Conservation (phyloP, 371 early-diverging fungal genomes). For the Amoeboaphelidium protococcarum region DNA sequence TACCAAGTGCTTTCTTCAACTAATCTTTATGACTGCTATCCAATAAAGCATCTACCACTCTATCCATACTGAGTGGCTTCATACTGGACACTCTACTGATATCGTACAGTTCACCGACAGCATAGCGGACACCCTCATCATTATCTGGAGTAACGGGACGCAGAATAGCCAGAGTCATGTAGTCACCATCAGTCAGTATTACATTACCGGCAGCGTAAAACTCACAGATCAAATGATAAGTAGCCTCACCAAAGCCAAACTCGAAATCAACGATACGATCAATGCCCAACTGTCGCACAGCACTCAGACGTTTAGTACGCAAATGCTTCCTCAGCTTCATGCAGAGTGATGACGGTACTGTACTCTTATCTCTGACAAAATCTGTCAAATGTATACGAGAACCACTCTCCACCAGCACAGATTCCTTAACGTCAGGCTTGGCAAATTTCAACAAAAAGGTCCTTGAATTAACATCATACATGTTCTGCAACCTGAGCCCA, state of each 20-base stretch:
- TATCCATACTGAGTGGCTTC: constrained; percentile 10
- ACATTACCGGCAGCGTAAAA: constrained; percentile 47
- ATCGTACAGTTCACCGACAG: neutral
- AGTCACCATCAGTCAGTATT: constrained; percentile 69
- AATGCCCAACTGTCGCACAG: constrained; percentile 55
- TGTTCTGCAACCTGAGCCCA: constrained; percentile 7
- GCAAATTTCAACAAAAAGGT: constrained; percentile 82
- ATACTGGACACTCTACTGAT: too few species aligned
- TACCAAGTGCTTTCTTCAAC: neutral
- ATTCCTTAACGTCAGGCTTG: constrained; percentile 50
- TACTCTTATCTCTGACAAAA: constrained; percentile 55
- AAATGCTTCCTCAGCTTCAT: neutral
- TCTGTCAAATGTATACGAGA: constrained; percentile 74
- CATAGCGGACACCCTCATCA: neutral
- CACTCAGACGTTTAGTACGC: constrained; percentile 29
- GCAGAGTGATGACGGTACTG: constrained; percentile 49
- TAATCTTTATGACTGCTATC: constrained; percentile 4
- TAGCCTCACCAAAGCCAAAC: constrained; percentile 2
- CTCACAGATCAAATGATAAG: neutral
- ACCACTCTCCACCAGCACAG: constrained; percentile 75
- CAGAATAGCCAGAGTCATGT: constrained; percentile 49
- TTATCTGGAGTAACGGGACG: constrained; percentile 30
- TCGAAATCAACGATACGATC: constrained; percentile 82
- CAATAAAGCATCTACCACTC: constrained; percentile 40
- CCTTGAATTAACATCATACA: constrained; percentile 73